These are phyloP conservation scores for Umbelopsis sp. DNA, from an alignment of 192 early-diverging fungal genomes.

Conservation along the genomic window DNA sequence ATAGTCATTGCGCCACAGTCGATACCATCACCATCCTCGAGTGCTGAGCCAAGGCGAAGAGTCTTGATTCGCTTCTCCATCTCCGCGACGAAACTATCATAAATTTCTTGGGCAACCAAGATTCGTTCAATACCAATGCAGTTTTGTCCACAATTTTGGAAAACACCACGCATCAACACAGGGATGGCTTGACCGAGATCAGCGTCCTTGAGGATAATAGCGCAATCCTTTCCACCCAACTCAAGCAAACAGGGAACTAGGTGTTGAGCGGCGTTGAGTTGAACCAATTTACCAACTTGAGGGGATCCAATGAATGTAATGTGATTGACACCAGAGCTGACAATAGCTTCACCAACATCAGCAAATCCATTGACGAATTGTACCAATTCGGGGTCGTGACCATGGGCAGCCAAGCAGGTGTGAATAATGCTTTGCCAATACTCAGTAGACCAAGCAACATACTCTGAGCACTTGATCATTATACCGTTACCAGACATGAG, in stretches of 20 bases:
- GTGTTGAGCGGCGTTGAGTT: conserved; percentile 65
- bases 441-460: conserved; percentile 78
- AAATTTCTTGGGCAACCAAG: conserved; percentile 67
- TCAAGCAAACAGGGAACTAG: conserved; percentile 88
- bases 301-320: conserved; percentile 91
- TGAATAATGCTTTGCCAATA: conserved; percentile 69
- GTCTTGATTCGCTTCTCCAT: conserved; percentile 56
- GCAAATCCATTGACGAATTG: conserved; percentile 79
- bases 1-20: conserved; percentile 90
- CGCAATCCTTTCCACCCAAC: conserved; percentile 89
- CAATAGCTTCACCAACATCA: conserved; percentile 79
- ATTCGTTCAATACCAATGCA: conserved; percentile 90
- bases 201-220: conserved; percentile 76
- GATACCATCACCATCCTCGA: conserved; percentile 63
- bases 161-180: conserved; percentile 78
- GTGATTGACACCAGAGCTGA: conserved; percentile 64
- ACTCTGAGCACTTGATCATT: conserved; percentile 83
- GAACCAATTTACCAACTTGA: conserved; percentile 76
- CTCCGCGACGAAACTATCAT: conserved; percentile 70
- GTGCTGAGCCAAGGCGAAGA: conserved; percentile 70
- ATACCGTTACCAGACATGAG: conserved; percentile 86
- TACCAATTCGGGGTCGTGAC: conserved; percentile 77
- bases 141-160: conserved; percentile 90
- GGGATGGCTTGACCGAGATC: conserved; percentile 68
- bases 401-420: conserved; percentile 67